Conservation (phyloP, 106 monocot genomes). For the Allium sativum region DNA sequence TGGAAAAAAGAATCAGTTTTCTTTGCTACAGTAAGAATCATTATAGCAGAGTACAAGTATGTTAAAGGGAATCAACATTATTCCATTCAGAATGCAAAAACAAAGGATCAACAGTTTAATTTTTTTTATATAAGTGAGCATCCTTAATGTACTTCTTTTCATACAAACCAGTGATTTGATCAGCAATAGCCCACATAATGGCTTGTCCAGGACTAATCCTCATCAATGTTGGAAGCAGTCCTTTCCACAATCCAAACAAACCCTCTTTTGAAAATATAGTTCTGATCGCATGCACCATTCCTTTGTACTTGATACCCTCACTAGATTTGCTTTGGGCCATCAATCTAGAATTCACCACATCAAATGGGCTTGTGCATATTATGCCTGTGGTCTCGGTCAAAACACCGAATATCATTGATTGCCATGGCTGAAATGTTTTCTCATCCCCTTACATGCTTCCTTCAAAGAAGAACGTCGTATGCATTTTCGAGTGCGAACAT, state of each 20-base stretch:
- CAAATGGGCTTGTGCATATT: conserved; percentile 84
- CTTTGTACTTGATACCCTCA: conserved; percentile 51
- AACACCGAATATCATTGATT: conserved; percentile 95
- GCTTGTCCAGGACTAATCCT: conserved; percentile 96
- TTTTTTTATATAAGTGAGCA: conserved; percentile 17
- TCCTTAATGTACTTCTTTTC: conserved; percentile 46
- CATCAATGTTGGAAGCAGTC: conserved; percentile 89
- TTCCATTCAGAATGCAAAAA: not conserved
- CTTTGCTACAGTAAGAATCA: no score
- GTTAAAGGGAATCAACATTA: no score
- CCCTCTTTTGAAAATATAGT: conserved; percentile 79
- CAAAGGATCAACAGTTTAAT: not conserved
- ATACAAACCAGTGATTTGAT: conserved; percentile 86
- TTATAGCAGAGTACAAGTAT: no score
- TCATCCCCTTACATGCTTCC: conserved; percentile 90
- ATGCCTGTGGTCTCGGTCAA: conserved; percentile 80
- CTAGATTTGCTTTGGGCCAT: conserved; percentile 76
- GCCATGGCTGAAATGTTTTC: conserved; percentile 78
- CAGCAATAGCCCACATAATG: conserved; percentile 91
- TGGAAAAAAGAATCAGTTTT: no score
- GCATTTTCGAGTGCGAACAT: conserved; percentile 92
- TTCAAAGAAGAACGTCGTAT: conserved; percentile 71
- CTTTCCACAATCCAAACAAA: conserved; percentile 69
- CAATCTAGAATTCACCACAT: conserved; percentile 89
- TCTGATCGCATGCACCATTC: conserved; percentile 81